Base-by-base conservation (phyloP, 1,284 basidiomycete species). In the Trichosporon coremiiforme region DNA sequence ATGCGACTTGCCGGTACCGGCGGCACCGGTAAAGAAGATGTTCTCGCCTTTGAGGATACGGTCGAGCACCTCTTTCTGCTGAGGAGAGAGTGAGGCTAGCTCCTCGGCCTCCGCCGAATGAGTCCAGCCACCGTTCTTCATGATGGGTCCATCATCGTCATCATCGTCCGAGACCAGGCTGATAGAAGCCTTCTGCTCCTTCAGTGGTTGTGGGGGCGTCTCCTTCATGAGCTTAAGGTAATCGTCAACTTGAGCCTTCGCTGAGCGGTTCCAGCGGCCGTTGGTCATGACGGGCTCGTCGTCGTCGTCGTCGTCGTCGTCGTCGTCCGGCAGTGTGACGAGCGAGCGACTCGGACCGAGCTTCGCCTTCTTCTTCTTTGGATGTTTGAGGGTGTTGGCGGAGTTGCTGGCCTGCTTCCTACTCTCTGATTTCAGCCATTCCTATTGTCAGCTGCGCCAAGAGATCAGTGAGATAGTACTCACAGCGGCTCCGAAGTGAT, bases 21-120 rank as follows among this genome's bases (percentile, higher is more conserved):
- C 95, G 82, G 93, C 95, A n/a, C 95, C 95, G 0, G 95, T 98
- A 82, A 97, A 98, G 78, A 98, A 98, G 25, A 96, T 79, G 77
- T 89, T 95, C 53, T 90, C 83, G 1, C 88, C 88, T 1, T 85
- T 80, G 63, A 90, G 80, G 0, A 93, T 91, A 4, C 93, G 86
- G 69, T 87, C 86, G 67, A 95, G 84, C 68, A 95, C 90, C 70
- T 89, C 86, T 62, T 84, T 87, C 80, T 96, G 94, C 76, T 95
- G 77, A 8, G 68, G 13, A 1, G 78, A 78, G 6, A 81, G 69
- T 6, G 17, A 25, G 5, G 78, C 77, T 12, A 65, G 60, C 8
- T 64, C 91, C 70, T 87, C 38, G 25, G 25, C 25, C 36, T 38
- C 36, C 10, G 36, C 10, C 36, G 36, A 38, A 13, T 7, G 13